These are phyloP conservation scores for Fragaria nilgerrensis DNA, from an alignment of 306 rosid species.

Conservation along the genomic window DNA sequence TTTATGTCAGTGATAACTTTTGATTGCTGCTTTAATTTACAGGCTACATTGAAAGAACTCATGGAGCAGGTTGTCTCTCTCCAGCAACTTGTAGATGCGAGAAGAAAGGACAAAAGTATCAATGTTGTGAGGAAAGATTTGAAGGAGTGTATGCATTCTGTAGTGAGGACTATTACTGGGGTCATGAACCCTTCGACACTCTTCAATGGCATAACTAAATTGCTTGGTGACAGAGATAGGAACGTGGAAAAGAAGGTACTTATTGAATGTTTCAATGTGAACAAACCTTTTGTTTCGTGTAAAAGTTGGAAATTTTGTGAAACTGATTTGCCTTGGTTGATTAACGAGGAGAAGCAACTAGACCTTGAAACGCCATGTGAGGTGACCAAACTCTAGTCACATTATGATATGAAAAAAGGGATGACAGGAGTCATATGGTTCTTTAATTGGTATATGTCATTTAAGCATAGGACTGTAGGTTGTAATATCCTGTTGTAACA, in stretches of 20 bases:
- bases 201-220: slow-evolving; percentile 54
- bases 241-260: slow-evolving; percentile 69
- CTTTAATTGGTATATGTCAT: not conserved
- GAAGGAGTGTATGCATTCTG: slow-evolving; percentile 56
- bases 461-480: not conserved
- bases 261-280: not conserved
- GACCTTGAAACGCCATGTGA: not conserved
- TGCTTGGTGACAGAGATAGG: slow-evolving; percentile 60
- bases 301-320: not conserved
- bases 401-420: not conserved
- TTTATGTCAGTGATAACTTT: not conserved
- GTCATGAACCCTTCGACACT: slow-evolving; percentile 61
- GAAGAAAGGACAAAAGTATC: slow-evolving; percentile 43
- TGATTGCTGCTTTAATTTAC: slow-evolving; percentile 22
- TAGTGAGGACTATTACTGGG: slow-evolving; percentile 46
- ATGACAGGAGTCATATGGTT: not conserved
- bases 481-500: not conserved
- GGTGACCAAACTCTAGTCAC: not conserved
- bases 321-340: not conserved
- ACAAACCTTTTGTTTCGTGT: not conserved
- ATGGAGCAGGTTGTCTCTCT: slow-evolving; percentile 67
- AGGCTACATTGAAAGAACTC: slow-evolving; percentile 60
- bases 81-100: slow-evolving; percentile 57
- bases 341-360: not conserved
- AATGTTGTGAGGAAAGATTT: slow-evolving; percentile 58